These are phyloP conservation scores for Lepidium didymum DNA, from an alignment of 345 rosid genomes.

Conservation along the genomic window DNA sequence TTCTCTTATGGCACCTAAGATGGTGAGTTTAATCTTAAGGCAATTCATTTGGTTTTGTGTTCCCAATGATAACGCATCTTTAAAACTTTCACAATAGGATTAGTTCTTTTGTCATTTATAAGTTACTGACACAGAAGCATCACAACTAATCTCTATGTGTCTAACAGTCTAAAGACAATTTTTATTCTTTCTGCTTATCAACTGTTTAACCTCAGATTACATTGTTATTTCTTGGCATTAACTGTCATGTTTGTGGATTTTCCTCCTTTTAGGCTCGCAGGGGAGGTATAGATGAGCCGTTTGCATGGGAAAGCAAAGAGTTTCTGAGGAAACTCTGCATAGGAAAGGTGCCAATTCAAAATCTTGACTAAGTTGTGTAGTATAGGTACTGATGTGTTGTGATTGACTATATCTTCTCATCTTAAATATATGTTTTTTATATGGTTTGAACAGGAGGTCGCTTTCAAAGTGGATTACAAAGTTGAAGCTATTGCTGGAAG, in stretches of 20 bases:
- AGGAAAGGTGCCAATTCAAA: conserved; percentile 59
- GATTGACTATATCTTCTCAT: neutral
- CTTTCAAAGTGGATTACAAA: conserved; percentile 79
- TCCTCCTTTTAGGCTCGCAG: conserved; percentile 55
- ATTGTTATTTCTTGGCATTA: neutral
- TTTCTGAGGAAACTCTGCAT: conserved; percentile 90
- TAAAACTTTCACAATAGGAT: neutral
- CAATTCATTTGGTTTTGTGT: neutral
- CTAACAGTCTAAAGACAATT: too few species aligned
- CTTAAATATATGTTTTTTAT: neutral
- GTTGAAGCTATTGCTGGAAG: conserved; percentile 60
- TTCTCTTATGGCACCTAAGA: conserved; percentile 73
- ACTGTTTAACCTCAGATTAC: neutral
- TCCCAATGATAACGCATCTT: neutral
- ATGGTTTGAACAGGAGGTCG: conserved; percentile 56
- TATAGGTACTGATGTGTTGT: neutral
- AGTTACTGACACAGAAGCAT: neutral
- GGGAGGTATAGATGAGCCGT: conserved; percentile 83
- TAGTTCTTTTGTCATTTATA: neutral
- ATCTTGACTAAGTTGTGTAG: neutral
- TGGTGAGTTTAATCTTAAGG: conserved; percentile 36
- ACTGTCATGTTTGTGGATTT: neutral
- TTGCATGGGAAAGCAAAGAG: conserved; percentile 97
- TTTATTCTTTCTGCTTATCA: neutral
- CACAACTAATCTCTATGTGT: neutral